Evolutionary conservation across 2,329 filamentous ascomycete genomes (phyloP), one percentile per base, ranked within the genome.

Genomic region (Pseudogymnoascus sp.): DNA sequence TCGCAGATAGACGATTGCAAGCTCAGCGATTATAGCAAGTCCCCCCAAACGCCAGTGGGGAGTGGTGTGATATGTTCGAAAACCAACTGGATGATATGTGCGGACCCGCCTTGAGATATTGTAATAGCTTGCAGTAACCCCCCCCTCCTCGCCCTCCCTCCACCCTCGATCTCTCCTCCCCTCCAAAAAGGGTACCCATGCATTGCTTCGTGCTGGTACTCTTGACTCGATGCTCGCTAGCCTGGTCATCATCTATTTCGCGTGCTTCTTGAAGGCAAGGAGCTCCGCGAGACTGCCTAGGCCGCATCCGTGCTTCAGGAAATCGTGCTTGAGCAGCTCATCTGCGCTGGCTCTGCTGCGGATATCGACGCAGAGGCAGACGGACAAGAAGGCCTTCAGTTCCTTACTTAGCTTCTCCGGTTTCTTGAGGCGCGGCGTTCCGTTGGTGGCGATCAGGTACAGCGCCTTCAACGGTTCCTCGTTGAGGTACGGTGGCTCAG

Each of bases 391-490:
- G 20, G 90, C 90, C 81, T 97, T 97, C 68, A 99, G 85, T 77
- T 97, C 94, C 80, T 96, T 97, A 78, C 90, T 95, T 63, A 97
- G 84, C 78, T 96, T 96, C 78, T 99, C 93, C 1, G 94, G 93
- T 78, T 97, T 96, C 88, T 99, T 99, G 65, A 99, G 83, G 62
- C 92, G 86, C 20, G 94, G 94, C 2, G 94, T 97, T 67, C 94
- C 94, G 77, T 97, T 97, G 61, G 94, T 99, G 57, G 94, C 94
- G 73, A 99, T 99, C 64, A 99, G 84, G 74, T 96, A 99, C 54
- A 99, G 83, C 6, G 94, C 94, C 81, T 97, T 97, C 61, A 99
- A 84, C 0, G 94, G 94, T 75, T 97, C 93, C 76, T 97, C 94
- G 76, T 97, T 97, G 37, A 97, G 84, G 74, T 99, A 99, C 0